Conservation (phyloP, 2,329 filamentous ascomycete species). For the Aureobasidium sp. region DNA sequence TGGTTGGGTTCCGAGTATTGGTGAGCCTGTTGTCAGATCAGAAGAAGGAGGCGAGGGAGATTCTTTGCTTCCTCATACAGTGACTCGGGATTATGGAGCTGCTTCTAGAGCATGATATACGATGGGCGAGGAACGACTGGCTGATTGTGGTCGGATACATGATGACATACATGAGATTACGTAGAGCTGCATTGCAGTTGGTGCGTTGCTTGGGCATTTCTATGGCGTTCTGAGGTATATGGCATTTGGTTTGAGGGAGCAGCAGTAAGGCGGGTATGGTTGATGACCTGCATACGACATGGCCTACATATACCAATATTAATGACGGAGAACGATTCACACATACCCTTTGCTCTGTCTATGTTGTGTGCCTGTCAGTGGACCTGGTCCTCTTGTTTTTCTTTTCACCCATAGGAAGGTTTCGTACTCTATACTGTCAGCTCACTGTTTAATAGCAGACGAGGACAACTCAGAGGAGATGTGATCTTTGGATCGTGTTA, state of each 20-base stretch:
- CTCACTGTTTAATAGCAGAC: no score
- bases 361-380: no score
- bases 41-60: neutral
- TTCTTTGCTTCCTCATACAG: neutral
- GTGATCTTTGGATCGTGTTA: no score
- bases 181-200: neutral
- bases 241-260: neutral
- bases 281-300: neutral
- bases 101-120: neutral
- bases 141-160: neutral
- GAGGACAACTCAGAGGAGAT: no score
- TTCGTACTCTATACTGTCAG: no score
- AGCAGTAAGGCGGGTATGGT: neutral
- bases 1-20: slow-evolving; percentile 54
- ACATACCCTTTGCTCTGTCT: no score
- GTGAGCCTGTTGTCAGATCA: slow-evolving; percentile 25
- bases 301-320: neutral
- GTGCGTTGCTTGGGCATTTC: neutral
- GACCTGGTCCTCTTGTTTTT: no score
- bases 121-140: neutral
- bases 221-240: neutral
- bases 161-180: neutral
- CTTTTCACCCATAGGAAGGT: no score
- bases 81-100: neutral
- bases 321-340: no score